Evolutionary conservation across 495 filamentous ascomycete species (phyloP).

Genomic region (Hypoxylon lienhwacheense): DNA sequence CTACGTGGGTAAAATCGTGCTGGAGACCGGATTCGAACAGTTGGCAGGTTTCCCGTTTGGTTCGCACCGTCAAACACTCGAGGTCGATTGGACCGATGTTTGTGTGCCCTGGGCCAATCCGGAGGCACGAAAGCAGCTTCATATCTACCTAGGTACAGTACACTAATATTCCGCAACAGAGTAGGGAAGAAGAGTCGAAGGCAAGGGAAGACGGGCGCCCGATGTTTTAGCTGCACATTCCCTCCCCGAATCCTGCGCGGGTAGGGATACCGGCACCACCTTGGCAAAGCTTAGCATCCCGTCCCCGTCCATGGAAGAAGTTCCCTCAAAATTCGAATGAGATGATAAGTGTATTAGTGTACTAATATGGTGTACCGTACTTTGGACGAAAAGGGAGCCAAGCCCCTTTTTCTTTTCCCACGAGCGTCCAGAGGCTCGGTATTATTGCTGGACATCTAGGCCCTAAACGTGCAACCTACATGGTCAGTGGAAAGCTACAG

Average conservation of each 20-base stretch:
- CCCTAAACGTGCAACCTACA: not conserved
- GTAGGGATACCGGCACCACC: not conserved
- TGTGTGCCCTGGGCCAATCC: too few relatives aligned
- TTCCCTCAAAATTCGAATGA: too few relatives aligned
- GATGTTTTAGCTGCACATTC: slow-evolving; percentile 14
- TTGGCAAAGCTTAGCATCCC: slow-evolving; percentile 16
- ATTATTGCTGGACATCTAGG: not conserved
- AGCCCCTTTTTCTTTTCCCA: slow-evolving; percentile 6
- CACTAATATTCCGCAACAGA: too few relatives aligned
- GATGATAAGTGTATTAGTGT: too few relatives aligned
- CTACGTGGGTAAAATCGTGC: slow-evolving; percentile 5
- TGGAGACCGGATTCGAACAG: slow-evolving; percentile 13
- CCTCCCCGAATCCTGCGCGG: slow-evolving; percentile 13
- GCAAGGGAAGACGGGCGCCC: slow-evolving; percentile 11
- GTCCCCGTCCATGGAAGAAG: slow-evolving; percentile 3
- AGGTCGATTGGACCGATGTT: slow-evolving; percentile 22
- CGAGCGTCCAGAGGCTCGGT: slow-evolving; percentile 5
- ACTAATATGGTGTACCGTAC: too few relatives aligned
- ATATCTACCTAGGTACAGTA: too few relatives aligned
- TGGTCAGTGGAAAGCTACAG: too few relatives aligned
- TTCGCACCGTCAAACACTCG: not conserved
- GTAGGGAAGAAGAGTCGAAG: slow-evolving; percentile 7
- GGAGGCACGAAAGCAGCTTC: too few relatives aligned
- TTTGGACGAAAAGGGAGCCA: too few relatives aligned
- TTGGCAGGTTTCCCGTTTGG: slow-evolving; percentile 9